Evolutionary conservation across 2,329 filamentous ascomycete species (phyloP).

Genomic region (Alternaria gaisen): DNA sequence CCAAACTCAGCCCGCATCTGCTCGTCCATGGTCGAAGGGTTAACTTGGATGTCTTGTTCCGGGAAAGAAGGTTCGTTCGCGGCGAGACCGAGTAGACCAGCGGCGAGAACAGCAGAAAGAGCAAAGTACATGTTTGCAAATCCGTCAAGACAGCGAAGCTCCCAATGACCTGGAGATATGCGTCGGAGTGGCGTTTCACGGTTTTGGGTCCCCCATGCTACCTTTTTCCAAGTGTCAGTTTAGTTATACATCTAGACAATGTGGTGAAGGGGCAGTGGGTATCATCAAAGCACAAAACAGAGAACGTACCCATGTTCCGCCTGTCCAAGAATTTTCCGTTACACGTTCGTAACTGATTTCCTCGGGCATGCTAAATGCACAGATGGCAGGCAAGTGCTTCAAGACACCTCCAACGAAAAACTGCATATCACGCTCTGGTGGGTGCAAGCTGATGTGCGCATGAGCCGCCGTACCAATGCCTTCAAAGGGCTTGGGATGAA

Average conservation of each 20-base stretch:
- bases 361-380: conserved; percentile 73
- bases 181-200: conserved; percentile 77
- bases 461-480: conserved; percentile 72
- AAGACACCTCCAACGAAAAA: conserved; percentile 78
- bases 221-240: conserved; percentile 62
- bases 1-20: conserved; percentile 61
- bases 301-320: conserved; percentile 9
- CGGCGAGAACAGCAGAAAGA: conserved; percentile 67
- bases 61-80: conserved; percentile 55
- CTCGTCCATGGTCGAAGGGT: conserved; percentile 35
- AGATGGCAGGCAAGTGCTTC: conserved; percentile 69
- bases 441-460: conserved; percentile 73
- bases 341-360: conserved; percentile 73
- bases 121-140: conserved; percentile 81
- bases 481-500: conserved; percentile 75
- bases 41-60: conserved; percentile 63
- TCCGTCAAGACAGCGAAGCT: conserved; percentile 80
- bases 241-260: neutral
- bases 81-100: conserved; percentile 66
- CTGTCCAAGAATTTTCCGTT: conserved; percentile 67
- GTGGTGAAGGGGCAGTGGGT: neutral
- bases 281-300: neutral
- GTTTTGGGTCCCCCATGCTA: conserved; percentile 84
- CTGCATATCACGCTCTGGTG: conserved; percentile 62
- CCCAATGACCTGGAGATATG: conserved; percentile 74